Evolutionary conservation across 768 basidiomycete genomes (phyloP).

Genomic region (Rhodotorula kratochvilovae): DNA sequence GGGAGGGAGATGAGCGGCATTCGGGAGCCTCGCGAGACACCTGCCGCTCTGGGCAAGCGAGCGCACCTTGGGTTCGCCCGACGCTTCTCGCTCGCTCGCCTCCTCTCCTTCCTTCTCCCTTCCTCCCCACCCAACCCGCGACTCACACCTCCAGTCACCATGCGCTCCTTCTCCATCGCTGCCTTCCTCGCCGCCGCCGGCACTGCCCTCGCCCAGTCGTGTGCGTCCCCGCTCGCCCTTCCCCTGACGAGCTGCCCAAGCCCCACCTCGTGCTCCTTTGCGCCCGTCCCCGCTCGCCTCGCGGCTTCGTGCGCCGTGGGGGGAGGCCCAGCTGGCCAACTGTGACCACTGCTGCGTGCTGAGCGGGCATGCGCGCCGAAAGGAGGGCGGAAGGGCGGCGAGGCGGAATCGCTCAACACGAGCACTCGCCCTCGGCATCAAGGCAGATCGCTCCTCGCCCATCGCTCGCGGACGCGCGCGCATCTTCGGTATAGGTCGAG

Average conservation of each 20-base stretch:
- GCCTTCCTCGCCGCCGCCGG: slow-evolving; percentile 1
- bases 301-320: not conserved
- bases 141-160: not conserved
- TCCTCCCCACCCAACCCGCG: too few relatives aligned
- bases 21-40: too few relatives aligned
- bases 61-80: too few relatives aligned
- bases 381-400: too few relatives aligned
- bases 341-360: fast-evolving
- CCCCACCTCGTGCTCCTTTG: not conserved
- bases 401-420: not conserved
- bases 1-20: too few relatives aligned
- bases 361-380: not conserved
- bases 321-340: too few relatives aligned
- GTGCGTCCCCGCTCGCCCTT: slow-evolving; percentile 5
- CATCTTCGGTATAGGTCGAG: not conserved
- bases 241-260: not conserved
- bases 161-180: slow-evolving; percentile 20
- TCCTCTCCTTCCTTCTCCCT: too few relatives aligned
- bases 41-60: too few relatives aligned
- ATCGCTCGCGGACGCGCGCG: not conserved
- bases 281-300: not conserved
- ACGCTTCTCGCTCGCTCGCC: too few relatives aligned
- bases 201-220: slow-evolving; percentile 17
- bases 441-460: not conserved
- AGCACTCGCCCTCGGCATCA: not conserved